Evolutionary conservation across 108 stramenopile genomes (phyloP), one percentile per base, ranked within the genome.

Genomic region (Nitzschia sp.): DNA sequence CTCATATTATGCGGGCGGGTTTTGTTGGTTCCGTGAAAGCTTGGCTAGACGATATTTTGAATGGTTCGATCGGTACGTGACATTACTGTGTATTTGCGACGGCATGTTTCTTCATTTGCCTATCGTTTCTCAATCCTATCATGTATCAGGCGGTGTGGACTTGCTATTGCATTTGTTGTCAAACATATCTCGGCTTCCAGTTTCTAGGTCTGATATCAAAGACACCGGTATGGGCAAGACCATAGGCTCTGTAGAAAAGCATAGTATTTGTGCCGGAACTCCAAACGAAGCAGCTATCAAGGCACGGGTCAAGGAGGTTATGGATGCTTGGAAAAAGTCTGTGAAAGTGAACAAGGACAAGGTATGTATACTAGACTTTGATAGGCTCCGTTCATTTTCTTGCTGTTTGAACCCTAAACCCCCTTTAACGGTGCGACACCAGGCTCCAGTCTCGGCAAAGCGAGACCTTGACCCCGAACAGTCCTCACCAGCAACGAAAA

Each of bases 21-120:
- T 84, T 87, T 51, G 73, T 94, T 46, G 63, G 69, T 0, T 53
- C 73, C 20, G 72, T 86, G 12, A 90, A 87, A 63, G 44, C 60
- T n/a, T 94, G 92, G 92, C 62, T 91, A 25, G 89, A 86, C 63
- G 89, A 94, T 63, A 83, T 89, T 64, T 58, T 91, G 62, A 76
- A 51, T 40, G 80, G 85, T 24, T 64, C 61, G 9, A 72, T 92
- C 50, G 87, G 86, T 86, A 39, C 80, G 85, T 17, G n/a, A 48
- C 46, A 15, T 20, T n/a, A n/a, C n/a, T n/a, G n/a, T n/a, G n/a
- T n/a, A n/a, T 2, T 29, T 7, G n/a, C 22, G 55, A 14, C 29
- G 12, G 7, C 3, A 56, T 15, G 55, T 5, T 14, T 56, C 6
- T 56, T 29, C 55, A 1, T 1, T 15, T 1, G 17, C 22, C 55